Percentiles rank a stretch among this genome's conserved stretches.
These are phyloP conservation scores for Nemania sp. DNA, from an alignment of 2,329 filamentous ascomycete species.

Conservation along the genomic window DNA sequence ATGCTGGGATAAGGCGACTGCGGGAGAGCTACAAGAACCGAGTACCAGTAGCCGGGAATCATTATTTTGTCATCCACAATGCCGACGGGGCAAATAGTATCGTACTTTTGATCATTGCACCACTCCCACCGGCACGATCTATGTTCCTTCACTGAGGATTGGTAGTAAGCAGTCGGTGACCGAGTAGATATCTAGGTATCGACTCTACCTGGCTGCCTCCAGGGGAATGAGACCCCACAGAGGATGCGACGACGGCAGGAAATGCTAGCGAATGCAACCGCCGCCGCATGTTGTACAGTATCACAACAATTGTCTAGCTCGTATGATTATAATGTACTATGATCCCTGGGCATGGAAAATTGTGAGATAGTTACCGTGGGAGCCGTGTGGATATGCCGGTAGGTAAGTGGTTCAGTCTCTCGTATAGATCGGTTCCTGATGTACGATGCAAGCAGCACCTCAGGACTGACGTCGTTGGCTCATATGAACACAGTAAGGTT, in stretches of 20 bases:
- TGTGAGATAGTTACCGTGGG: conserved; percentile 8
- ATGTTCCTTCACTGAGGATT: background rate
- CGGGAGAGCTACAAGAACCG: conserved; percentile 12
- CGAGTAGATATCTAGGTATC: conserved; percentile 12
- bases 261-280: conserved; percentile 37
- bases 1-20: conserved; percentile 11
- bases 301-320: conserved; percentile 21
- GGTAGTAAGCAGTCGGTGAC: conserved; percentile 20
- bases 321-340: conserved; percentile 30
- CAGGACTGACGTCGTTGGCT: conserved; percentile 8
- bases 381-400: no score
- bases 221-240: conserved; percentile 20
- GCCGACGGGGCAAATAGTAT: no score
- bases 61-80: conserved; percentile 13
- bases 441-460: conserved; percentile 5
- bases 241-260: conserved; percentile 35
- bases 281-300: conserved; percentile 33
- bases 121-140: conserved; percentile 7
- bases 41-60: conserved; percentile 23
- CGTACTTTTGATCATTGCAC: background rate
- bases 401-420: conserved; percentile 4
- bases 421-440: background rate
- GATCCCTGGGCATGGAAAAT: background rate
- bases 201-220: conserved; percentile 2
- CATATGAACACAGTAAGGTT: conserved; percentile 11